Conservation (phyloP, 257 asterid genomes). For the Craterostigma plantagineum region DNA sequence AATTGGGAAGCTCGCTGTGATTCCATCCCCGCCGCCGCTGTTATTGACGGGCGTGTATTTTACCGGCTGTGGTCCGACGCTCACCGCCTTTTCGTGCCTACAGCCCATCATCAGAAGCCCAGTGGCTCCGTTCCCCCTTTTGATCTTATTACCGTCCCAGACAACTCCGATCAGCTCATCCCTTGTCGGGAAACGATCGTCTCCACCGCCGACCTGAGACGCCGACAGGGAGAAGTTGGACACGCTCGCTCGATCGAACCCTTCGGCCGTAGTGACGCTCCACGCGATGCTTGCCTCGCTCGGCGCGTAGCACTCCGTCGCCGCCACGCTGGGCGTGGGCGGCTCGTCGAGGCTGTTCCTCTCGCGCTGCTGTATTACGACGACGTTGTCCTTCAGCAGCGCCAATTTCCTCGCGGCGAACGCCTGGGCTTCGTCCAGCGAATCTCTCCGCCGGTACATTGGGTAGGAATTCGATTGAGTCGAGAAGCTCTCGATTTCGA, state of each 20-base stretch:
- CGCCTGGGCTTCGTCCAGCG: slow-evolving; percentile 35
- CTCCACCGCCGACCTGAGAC: slow-evolving; percentile 28
- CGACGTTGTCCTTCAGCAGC: slow-evolving; percentile 8
- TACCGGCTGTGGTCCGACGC: slow-evolving; percentile 58
- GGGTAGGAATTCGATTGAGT: slow-evolving; percentile 43
- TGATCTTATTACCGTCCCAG: slow-evolving; percentile 9
- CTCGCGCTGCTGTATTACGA: too few species aligned
- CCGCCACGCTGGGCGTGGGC: slow-evolving; percentile 49
- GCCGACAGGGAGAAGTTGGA: slow-evolving; percentile 28
- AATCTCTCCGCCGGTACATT: slow-evolving; percentile 38
- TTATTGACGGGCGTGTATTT: slow-evolving; percentile 12
- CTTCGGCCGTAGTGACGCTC: slow-evolving; percentile 92
- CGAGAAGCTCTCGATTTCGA: slow-evolving; percentile 76
- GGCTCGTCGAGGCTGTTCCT: slow-evolving; percentile 38
- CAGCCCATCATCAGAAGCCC: slow-evolving; percentile 39
- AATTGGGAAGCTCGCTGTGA: slow-evolving; percentile 14
- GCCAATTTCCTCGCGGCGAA: slow-evolving; percentile 23
- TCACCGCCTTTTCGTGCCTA: slow-evolving; percentile 70
- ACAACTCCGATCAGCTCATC: slow-evolving; percentile 1
- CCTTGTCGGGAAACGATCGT: too few species aligned
- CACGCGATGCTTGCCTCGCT: slow-evolving; percentile 81
- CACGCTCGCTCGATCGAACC: slow-evolving; percentile 21
- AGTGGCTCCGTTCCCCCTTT: slow-evolving; percentile 1
- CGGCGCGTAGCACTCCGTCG: slow-evolving; percentile 72
- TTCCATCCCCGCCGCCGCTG: slow-evolving; percentile 12